phyloP scores from a whole-genome alignment of 345 rosid genomes.

The Euphorbia pulcherrima region DNA sequence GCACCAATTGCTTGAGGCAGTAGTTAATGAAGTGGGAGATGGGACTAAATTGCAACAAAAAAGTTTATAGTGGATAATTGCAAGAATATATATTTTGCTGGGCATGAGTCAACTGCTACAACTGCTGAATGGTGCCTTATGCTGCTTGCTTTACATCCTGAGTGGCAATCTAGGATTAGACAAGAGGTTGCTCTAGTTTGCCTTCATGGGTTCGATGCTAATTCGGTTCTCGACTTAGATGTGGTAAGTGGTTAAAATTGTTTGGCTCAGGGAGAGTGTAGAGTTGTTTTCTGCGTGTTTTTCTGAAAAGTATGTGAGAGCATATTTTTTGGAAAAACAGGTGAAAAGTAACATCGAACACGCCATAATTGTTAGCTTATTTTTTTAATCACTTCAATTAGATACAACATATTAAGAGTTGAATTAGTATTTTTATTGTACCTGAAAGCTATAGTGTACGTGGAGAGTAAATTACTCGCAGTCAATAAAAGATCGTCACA shows the following conservation, averaged over 20 bases:
- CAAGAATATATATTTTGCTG: conserved; percentile 79
- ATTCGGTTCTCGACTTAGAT: conserved; percentile 32
- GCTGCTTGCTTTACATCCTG: conserved; percentile 73
- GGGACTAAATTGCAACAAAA: conserved; percentile 39
- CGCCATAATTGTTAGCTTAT: no score
- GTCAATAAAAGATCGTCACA: no score
- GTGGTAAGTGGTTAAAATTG: conserved; percentile 32
- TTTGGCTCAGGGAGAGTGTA: no score
- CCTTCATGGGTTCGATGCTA: conserved; percentile 35
- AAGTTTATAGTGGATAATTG: conserved; percentile 72
- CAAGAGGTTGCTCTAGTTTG: conserved; percentile 45
- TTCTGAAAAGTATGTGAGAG: no score
- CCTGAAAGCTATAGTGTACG: no score
- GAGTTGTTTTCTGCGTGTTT: no score
- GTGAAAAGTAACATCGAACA: no score
- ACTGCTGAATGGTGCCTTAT: conserved; percentile 80
- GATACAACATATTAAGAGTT: no score
- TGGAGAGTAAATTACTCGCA: no score
- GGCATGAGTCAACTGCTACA: conserved; percentile 65
- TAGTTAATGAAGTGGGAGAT: conserved; percentile 25
- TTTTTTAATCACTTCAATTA: no score
- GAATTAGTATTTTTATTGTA: no score
- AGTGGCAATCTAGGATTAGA: conserved; percentile 64
- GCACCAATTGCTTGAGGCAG: conserved; percentile 62
- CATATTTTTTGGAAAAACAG: no score